Conservation (phyloP, 148 eudicot species). For the Heliamphora exappendiculata region DNA sequence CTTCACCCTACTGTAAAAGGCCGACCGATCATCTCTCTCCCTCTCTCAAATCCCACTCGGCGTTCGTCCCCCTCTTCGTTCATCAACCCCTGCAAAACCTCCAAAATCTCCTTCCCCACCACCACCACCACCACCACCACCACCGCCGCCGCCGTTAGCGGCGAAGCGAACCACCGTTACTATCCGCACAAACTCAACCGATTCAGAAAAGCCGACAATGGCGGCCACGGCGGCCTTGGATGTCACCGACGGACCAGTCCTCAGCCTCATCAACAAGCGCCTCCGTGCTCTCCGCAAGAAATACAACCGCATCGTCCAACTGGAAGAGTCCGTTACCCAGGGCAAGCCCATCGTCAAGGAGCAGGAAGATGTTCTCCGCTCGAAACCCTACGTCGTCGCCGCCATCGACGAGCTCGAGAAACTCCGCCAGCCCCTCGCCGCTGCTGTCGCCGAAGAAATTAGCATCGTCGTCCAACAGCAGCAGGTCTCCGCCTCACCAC, state of each 20-base stretch:
- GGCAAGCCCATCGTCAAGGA: constrained; percentile 70
- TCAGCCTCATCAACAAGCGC: constrained; percentile 68
- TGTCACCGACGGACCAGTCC: constrained; percentile 63
- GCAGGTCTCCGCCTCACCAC: neutral
- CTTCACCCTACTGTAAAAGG: too few species aligned
- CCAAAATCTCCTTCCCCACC: constrained; percentile 1
- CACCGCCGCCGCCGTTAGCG: constrained; percentile 11
- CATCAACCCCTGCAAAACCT: constrained; percentile 1
- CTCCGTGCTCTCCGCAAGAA: constrained; percentile 76
- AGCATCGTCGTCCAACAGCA: constrained; percentile 20
- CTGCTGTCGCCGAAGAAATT: constrained; percentile 56
- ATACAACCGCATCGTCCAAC: constrained; percentile 56
- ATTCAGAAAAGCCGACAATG: neutral
- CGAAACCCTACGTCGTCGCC: constrained; percentile 48
- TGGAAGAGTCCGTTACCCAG: constrained; percentile 52
- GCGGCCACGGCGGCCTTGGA: constrained; percentile 23
- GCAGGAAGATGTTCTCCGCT: constrained; percentile 56
- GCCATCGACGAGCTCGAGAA: constrained; percentile 81
- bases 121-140: neutral
- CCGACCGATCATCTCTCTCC: neutral
- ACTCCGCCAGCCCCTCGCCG: constrained; percentile 51
- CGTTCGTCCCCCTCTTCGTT: neutral
- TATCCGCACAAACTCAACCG: neutral
- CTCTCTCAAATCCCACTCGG: neutral
- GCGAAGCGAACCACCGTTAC: constrained; percentile 8